phyloP scores from a whole-genome alignment of 2,329 filamentous ascomycete species.

The Aspergillus sp. region DNA sequence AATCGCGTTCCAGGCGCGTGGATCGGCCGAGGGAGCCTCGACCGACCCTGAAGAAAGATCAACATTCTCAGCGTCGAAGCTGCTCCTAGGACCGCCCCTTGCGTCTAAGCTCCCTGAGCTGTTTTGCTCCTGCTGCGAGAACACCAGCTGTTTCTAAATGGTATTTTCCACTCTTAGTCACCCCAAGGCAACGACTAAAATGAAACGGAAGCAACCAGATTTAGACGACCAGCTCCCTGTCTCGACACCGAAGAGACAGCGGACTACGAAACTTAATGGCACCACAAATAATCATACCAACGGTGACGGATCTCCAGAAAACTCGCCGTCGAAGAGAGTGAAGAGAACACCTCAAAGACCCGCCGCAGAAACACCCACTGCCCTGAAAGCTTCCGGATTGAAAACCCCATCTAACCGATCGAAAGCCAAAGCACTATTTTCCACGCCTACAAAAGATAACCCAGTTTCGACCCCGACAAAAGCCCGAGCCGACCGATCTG shows the following conservation, averaged over 20 bases:
- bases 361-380: conserved; percentile 30
- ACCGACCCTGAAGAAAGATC: conserved; percentile 11
- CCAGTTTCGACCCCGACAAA: conserved; percentile 62
- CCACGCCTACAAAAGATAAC: conserved; percentile 44
- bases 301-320: conserved; percentile 29
- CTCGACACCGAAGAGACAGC: conserved; percentile 47
- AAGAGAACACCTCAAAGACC: conserved; percentile 41
- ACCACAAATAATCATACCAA: conserved; percentile 32
- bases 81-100: conserved; percentile 27
- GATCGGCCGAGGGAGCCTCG: conserved; percentile 16
- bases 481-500: conserved; percentile 77
- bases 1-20: conserved; percentile 27
- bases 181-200: conserved; percentile 29
- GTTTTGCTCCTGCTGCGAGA: conserved; percentile 9
- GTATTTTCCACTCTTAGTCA: conserved; percentile 30
- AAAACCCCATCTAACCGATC: conserved; percentile 44
- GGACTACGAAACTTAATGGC: conserved; percentile 33
- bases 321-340: conserved; percentile 31
- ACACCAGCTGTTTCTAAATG: conserved; percentile 28
- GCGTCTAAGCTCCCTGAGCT: conserved; percentile 20
- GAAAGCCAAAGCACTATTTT: conserved; percentile 43
- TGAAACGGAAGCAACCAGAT: conserved; percentile 50
- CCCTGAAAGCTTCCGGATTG: conserved; percentile 40
- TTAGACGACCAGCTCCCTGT: conserved; percentile 39
- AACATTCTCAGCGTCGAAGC: conserved; percentile 20